Evolutionary conservation across 805 yeast genomes (phyloP).

Genomic region (Starmerella sirachaensis): DNA sequence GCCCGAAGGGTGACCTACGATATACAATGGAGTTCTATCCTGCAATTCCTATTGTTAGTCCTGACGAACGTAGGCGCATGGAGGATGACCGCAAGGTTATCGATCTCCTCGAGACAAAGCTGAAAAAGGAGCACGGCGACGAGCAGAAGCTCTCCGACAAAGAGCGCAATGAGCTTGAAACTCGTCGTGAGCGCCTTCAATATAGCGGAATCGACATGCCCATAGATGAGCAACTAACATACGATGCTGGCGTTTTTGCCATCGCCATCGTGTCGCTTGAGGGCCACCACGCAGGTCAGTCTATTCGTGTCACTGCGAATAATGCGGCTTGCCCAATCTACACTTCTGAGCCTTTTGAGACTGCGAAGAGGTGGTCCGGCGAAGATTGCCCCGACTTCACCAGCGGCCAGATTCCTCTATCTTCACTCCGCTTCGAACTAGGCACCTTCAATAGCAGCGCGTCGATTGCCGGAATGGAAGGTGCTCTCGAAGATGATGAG

Average conservation of each 20-base stretch:
- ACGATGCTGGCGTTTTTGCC: conserved; percentile 66
- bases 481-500: conserved; percentile 30
- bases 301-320: conserved; percentile 68
- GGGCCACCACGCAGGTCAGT: conserved; percentile 34
- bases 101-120: conserved; percentile 21
- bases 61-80: conserved; percentile 40
- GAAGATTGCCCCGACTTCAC: conserved; percentile 24
- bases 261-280: conserved; percentile 36
- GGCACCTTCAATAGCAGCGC: conserved; percentile 13
- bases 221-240: conserved; percentile 40
- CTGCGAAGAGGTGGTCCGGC: conserved; percentile 21
- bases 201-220: conserved; percentile 26
- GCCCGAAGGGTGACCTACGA: conserved; percentile 70
- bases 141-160: conserved; percentile 18
- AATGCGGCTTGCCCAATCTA: conserved; percentile 55
- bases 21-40: conserved; percentile 80
- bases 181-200: conserved; percentile 24
- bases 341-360: conserved; percentile 44
- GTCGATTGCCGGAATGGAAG: conserved; percentile 12
- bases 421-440: conserved; percentile 20
- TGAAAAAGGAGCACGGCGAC: conserved; percentile 14
- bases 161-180: conserved; percentile 28
- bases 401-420: conserved; percentile 22
- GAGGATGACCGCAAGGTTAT: conserved; percentile 39
- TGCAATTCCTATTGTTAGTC: conserved; percentile 59